Percentiles rank a stretch among this genome's conserved stretches.
phyloP scores from a whole-genome alignment of 2,329 filamentous ascomycete genomes.

The Macrophomina phaseolina region DNA sequence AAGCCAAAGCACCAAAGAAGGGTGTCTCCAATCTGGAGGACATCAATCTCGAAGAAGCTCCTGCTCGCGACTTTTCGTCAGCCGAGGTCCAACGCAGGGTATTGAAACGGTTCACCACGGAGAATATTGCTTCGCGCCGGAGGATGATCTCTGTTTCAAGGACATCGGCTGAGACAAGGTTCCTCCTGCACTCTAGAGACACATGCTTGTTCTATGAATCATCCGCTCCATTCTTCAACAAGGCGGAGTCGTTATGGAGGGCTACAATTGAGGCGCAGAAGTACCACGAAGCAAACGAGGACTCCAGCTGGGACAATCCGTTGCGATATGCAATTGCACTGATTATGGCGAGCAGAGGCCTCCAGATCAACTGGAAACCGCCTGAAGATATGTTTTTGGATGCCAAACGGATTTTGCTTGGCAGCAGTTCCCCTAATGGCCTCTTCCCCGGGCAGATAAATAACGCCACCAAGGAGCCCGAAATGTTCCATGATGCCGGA shows the following conservation, averaged over 20 bases:
- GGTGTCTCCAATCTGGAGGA: too few species aligned
- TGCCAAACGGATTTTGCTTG: neutral
- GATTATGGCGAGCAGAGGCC: neutral
- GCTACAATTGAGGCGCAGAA: conserved; percentile 2
- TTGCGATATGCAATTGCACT: conserved; percentile 19
- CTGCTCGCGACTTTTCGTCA: neutral
- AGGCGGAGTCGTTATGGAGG: neutral
- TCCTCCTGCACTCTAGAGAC: conserved; percentile 28
- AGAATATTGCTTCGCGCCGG: neutral
- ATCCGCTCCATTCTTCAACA: neutral
- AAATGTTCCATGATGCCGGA: neutral
- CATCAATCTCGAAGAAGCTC: too few species aligned
- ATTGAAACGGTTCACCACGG: neutral
- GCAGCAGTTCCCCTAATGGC: neutral
- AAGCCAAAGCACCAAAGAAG: too few species aligned
- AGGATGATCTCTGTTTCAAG: conserved; percentile 27
- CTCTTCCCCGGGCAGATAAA: neutral
- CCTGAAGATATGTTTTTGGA: neutral
- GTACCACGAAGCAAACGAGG: conserved; percentile 1
- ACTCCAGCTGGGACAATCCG: conserved; percentile 9
- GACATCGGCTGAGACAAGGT: conserved; percentile 14
- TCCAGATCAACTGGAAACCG: neutral
- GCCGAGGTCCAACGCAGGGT: neutral
- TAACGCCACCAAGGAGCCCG: neutral
- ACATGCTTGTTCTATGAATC: conserved; percentile 23